Percentiles rank a stretch among this genome's conserved stretches.
phyloP scores from a whole-genome alignment of 176 grass and related monocot genomes.

The Olyra latifolia region DNA sequence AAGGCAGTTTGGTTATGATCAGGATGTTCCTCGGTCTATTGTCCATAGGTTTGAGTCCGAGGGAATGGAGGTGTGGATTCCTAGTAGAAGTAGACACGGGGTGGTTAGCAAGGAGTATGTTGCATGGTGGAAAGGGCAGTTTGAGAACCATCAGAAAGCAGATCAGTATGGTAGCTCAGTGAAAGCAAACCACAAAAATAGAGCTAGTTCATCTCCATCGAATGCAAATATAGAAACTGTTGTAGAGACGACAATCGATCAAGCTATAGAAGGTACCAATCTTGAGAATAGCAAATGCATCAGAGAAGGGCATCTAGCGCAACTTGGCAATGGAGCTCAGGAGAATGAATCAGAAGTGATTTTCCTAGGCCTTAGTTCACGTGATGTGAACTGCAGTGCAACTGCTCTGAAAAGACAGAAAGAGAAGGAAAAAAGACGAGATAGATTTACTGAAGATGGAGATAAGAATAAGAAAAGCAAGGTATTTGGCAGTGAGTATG shows the following conservation, averaged over 20 bases:
- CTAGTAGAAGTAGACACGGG: conserved; percentile 45
- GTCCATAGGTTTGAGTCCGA: background rate
- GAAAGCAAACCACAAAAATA: background rate
- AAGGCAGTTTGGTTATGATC: conserved; percentile 72
- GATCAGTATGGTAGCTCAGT: conserved; percentile 3
- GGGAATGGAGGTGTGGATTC: conserved; percentile 32
- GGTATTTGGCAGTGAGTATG: background rate
- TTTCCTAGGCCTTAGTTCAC: conserved; percentile 12
- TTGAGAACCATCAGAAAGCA: conserved; percentile 17
- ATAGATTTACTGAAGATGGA: conserved; percentile 15
- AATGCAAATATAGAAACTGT: background rate
- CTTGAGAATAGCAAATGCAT: background rate
- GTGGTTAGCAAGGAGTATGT: conserved; percentile 42
- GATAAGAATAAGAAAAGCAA: conserved; percentile 30
- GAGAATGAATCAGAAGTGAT: background rate
- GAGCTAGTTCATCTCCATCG: background rate
- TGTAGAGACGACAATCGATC: background rate
- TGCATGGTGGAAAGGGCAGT: conserved; percentile 36
- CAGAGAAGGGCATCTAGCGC: background rate
- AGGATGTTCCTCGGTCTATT: conserved; percentile 35
- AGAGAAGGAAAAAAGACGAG: conserved; percentile 4
- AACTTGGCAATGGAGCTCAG: background rate
- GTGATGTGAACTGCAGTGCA: background rate
- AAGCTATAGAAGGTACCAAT: background rate
- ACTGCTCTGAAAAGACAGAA: conserved; percentile 8